Base-by-base conservation (phyloP, 2,329 filamentous ascomycete species). In the Clarireedia sp. region DNA sequence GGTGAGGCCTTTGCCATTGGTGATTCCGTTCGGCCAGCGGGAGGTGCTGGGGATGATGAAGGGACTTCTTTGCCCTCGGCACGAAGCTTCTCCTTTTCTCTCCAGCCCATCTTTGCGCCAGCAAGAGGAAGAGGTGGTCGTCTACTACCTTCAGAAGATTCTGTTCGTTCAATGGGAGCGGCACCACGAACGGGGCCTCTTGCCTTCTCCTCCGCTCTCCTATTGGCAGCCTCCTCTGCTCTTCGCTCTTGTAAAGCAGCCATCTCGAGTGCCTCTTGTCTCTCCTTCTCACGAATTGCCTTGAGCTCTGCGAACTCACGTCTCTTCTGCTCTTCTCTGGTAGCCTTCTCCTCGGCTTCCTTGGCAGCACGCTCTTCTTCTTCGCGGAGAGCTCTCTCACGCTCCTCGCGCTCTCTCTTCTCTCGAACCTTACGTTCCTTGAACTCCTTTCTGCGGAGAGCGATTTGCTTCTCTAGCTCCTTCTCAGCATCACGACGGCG, bases 401-500 rank as follows among this genome's bases (percentile, higher is more conserved):
- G 83, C 72, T 94, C 91, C 71, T 96, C 91, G 50, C 79, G 82
- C 74, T 95, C 90, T 56, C 83, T 80, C 75, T 85, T 90, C 80
- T 96, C 90, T 55, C 87, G 84, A 55, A 89, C 80, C 71, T 86
- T 86, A 64, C 84, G 83, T 69, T 96, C 92, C 65, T 88, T 86
- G 67, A 88, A 83, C 71, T 96, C 90, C 79, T 90, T 92, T 74
- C 90, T 85, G 67, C 94, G 89, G 62, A 84, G 81, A 40, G 86
- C 82, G 73, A 96, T 95, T 76, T 95, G 90, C 73, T 87, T 87
- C 77, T 97, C 89, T 57, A 97, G 81, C 70, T 99, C 94, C 62
- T 87, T 85, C 78, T 97, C 90, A 33, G 94, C 94, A 67, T 89
- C 86, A 71, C 87, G 90, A 69, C 89, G 89, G 62, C 91, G 88